phyloP scores from a whole-genome alignment of 176 grass and related monocot species.

The Zoysia pacifica region DNA sequence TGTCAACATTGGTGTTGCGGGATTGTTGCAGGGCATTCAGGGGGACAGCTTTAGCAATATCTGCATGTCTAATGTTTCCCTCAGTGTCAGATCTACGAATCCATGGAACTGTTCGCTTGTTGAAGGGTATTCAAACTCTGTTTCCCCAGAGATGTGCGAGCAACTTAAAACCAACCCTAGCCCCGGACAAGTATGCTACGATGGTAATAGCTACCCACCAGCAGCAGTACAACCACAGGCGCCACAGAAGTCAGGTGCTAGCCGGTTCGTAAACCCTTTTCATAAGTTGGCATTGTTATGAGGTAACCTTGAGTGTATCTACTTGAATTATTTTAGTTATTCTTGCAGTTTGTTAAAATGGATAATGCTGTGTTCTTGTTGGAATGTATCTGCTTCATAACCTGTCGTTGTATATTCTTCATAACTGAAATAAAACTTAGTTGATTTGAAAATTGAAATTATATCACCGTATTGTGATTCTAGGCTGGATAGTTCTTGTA shows the following conservation, averaged over 20 bases:
- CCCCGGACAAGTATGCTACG: slow-evolving; percentile 53
- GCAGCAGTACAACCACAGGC: slow-evolving; percentile 23
- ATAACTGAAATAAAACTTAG: neutral
- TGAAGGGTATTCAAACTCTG: slow-evolving; percentile 70
- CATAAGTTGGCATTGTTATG: slow-evolving; percentile 45
- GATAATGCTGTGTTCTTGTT: neutral
- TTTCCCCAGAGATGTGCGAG: slow-evolving; percentile 69
- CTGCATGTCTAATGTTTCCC: slow-evolving; percentile 72
- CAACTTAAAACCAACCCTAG: slow-evolving; percentile 49
- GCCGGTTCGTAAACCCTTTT: slow-evolving; percentile 44
- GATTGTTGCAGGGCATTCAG: slow-evolving; percentile 64
- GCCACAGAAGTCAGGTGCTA: slow-evolving; percentile 50
- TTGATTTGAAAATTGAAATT: neutral
- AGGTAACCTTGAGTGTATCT: neutral
- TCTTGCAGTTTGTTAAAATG: neutral
- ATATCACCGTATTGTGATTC: neutral
- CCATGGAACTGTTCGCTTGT: slow-evolving; percentile 84
- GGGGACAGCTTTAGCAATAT: slow-evolving; percentile 76
- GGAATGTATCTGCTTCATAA: neutral
- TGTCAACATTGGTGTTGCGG: slow-evolving; percentile 58
- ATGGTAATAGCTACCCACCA: slow-evolving; percentile 14
- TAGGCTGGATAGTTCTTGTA: neutral
- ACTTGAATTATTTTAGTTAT: slow-evolving; percentile 6
- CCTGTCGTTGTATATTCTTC: neutral
- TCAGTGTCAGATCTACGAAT: slow-evolving; percentile 44